phyloP scores from a whole-genome alignment of 345 rosid genomes.

The Durio zibethinus region DNA sequence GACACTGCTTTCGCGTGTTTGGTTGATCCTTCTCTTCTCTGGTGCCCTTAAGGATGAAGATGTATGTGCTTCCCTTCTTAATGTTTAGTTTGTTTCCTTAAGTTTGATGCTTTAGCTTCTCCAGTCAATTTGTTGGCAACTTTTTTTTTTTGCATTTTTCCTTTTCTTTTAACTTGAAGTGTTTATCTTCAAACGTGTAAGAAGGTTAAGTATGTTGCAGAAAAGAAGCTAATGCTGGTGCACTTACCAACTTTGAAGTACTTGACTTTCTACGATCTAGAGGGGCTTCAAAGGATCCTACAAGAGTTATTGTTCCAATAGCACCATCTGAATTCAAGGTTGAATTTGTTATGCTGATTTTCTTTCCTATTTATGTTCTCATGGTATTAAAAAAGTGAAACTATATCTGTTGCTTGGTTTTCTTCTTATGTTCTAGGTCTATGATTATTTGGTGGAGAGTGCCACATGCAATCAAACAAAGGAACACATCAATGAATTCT shows the following conservation, averaged over 20 bases:
- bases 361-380: background rate
- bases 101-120: background rate
- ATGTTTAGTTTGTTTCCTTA: background rate
- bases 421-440: slow-evolving; percentile 47
- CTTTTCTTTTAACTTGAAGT: background rate
- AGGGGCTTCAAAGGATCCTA: slow-evolving; percentile 66
- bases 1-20: background rate
- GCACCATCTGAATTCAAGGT: slow-evolving; percentile 73
- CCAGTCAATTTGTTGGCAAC: background rate
- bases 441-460: slow-evolving; percentile 60
- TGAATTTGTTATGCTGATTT: background rate
- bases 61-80: slow-evolving; percentile 9
- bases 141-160: background rate
- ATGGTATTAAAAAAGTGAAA: background rate
- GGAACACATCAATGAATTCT: slow-evolving; percentile 45
- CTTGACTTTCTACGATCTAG: slow-evolving; percentile 56
- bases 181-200: background rate
- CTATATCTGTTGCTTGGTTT: background rate
- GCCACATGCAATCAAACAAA: slow-evolving; percentile 58
- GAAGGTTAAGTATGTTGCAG: slow-evolving; percentile 36
- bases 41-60: slow-evolving; percentile 2
- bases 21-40: background rate
- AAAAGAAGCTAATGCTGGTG: slow-evolving; percentile 63
- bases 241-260: slow-evolving; percentile 71
- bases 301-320: slow-evolving; percentile 60